Base-by-base conservation (phyloP, 306 rosid species). In the Hippophae rhamnoides region DNA sequence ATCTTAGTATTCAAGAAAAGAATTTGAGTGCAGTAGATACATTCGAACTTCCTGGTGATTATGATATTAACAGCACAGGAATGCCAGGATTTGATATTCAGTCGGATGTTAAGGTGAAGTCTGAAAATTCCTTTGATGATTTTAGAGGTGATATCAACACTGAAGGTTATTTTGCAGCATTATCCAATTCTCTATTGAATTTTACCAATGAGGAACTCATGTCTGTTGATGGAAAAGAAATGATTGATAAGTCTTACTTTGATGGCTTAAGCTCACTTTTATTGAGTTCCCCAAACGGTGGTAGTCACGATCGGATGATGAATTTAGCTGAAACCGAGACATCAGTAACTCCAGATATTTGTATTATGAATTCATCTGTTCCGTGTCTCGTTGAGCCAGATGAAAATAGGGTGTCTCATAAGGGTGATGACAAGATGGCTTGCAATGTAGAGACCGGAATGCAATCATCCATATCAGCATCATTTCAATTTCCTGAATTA, bases 181-280 rank as follows among this genome's bases (percentile, higher is more conserved):
- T 88, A 74, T 84, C 99, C 57, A 72, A 88, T 75, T 79, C 93
- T 23, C 95, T 88, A 64, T 71, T 86, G 55, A 75, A 86, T 78
- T 84, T 88, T 61, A 76, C 87, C 42, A 81, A 77, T 27, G 99
- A 93, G 67, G 99, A 87, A 65, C 81, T 83, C 60, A 79, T 86
- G 85, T 81, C 74, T 63, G 75, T 61, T 65, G 90, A 79, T 60
- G 86, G 70, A 59, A 77, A 77, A 56, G 97, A 80, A 31, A 89
- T 67, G 61, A 70, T 88, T 66, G 95, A 82, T 69, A 88, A 77
- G 69, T 79, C 94, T 45, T 85, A 78, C 77, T 89, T 78, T 69
- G 97, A 93, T 48, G 95, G 89, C 44, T 64, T 93, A 65, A 92
- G 86, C 76, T 89, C 89, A 48, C 97, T 93, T 68, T 69, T 92